phyloP scores from a whole-genome alignment of 495 filamentous ascomycete species.

The Beverwykella pulmonaria region DNA sequence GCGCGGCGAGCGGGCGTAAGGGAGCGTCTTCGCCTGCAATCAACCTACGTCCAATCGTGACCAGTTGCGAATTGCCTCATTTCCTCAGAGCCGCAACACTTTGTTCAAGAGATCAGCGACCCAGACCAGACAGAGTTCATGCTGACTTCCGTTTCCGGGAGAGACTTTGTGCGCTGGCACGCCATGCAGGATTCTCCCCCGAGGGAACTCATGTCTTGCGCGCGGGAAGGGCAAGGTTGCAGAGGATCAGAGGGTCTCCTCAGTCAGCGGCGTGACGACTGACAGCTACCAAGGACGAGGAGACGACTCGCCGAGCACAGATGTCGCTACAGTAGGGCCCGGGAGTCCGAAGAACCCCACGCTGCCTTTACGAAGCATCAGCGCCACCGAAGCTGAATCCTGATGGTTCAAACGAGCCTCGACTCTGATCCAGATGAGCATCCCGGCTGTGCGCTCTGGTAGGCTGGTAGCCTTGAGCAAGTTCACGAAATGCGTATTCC shows the following conservation, averaged over 20 bases:
- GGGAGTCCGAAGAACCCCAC: conserved; percentile 1
- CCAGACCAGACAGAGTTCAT: background rate
- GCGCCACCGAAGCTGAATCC: conserved; percentile 24
- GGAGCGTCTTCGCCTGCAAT: background rate
- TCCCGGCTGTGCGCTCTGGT: conserved; percentile 14
- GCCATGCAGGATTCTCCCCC: too few species aligned
- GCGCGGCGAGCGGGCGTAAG: background rate
- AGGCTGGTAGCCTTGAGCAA: conserved; percentile 6
- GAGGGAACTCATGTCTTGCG: too few species aligned
- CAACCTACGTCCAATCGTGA: background rate
- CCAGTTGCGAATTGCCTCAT: background rate
- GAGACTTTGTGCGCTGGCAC: too few species aligned
- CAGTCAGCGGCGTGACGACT: background rate
- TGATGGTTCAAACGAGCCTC: conserved; percentile 7
- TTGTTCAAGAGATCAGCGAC: background rate
- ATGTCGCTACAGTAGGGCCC: background rate
- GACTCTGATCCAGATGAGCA: conserved; percentile 22
- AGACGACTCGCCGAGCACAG: conserved; percentile 17
- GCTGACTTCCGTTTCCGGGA: background rate
- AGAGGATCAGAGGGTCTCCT: background rate
- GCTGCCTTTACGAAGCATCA: conserved; percentile 1
- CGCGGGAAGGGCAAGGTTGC: too few species aligned
- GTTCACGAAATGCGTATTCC: background rate
- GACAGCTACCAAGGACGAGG: conserved; percentile 1
- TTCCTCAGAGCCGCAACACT: background rate